Base-by-base conservation (phyloP, 2,329 filamentous ascomycete species). In the Paracamarosporium sp. region DNA sequence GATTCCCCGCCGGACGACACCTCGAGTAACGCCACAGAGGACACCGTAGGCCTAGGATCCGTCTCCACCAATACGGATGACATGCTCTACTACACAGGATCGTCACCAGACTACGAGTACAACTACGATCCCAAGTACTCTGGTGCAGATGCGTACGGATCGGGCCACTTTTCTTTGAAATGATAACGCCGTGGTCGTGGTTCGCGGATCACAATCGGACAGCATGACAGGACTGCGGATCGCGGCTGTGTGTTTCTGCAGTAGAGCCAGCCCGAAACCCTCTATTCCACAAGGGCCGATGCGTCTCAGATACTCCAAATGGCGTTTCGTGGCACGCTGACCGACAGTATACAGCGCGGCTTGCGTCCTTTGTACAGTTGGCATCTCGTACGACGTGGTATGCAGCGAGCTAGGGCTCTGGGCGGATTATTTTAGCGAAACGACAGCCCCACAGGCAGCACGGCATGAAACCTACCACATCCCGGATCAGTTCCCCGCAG, bases 1-100 rank as follows among this genome's bases (percentile, higher is more conserved):
- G 70, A 76, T 47, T 75, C 72, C 11, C 73, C 74, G 2, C 60
- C 61, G 4, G 69, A 68, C 17, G 70, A 73, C 47, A 69, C 59
- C 9, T 64, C 68, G 50, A 70, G 67, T 13, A 53, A 68, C 20
- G 70, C 68, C 31, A 69, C 70, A 24, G 73, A 72, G 30, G 57
- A 64, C 48, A 53, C 40, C 8, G 28, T 59, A 20, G 47, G 53
- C 33, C 47, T 45, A 51, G 50, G 47, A n/a, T 55, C 28, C 27
- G 45, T 55, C 47, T 55, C 63, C 8, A 38, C 43, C 15, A 59
- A 51, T 50, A 22, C 61, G 53, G 61, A 67, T 33, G 64, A 68
- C 25, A 65, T 60, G 25, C 33, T 64, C 36, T 58, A 65, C 45
- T 71, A 70, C 53, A 66, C 65, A 45, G 64, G 62, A 17, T 60